These are phyloP conservation scores for Periconia sp. DNA, from an alignment of 2,329 filamentous ascomycete genomes.

Conservation along the genomic window DNA sequence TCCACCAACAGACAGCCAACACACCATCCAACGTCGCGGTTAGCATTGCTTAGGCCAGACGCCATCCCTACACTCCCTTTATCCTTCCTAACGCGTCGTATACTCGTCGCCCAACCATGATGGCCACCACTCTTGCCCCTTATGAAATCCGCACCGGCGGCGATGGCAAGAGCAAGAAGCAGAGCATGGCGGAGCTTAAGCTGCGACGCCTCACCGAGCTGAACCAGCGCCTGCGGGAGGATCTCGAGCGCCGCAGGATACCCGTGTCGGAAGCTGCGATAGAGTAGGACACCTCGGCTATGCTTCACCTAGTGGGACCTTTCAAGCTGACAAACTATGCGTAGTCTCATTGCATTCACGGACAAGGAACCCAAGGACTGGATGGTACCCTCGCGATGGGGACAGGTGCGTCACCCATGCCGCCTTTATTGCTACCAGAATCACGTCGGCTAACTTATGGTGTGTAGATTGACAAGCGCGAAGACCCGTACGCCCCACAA, in stretches of 20 bases:
- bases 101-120: slow-evolving; percentile 31
- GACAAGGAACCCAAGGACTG: slow-evolving; percentile 93
- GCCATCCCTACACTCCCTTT: slow-evolving; percentile 9
- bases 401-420: slow-evolving; percentile 58
- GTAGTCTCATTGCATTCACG: slow-evolving; percentile 95
- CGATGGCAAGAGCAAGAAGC: slow-evolving; percentile 86
- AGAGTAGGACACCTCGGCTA: slow-evolving; percentile 44
- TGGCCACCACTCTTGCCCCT: slow-evolving; percentile 61
- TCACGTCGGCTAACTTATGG: slow-evolving; percentile 19
- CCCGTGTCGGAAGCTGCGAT: slow-evolving; percentile 88
- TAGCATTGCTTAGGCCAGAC: slow-evolving; percentile 22
- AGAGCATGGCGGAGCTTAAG: slow-evolving; percentile 99
- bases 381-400: slow-evolving; percentile 98
- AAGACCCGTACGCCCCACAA: slow-evolving; percentile 98
- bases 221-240: slow-evolving; percentile 93
- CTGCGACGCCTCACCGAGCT: slow-evolving; percentile 93
- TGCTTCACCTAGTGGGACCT: not conserved
- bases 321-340: slow-evolving; percentile 21
- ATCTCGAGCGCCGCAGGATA: slow-evolving; percentile 91
- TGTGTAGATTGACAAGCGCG: slow-evolving; percentile 78
- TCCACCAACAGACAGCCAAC: slow-evolving; percentile 20
- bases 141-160: slow-evolving; percentile 68
- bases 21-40: slow-evolving; percentile 20
- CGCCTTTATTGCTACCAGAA: not conserved
- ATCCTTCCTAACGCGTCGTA: slow-evolving; percentile 7